Evolutionary conservation across 78 protist species (phyloP), one percentile per base, ranked within the genome.

Genomic region (Guillardia theta): DNA sequence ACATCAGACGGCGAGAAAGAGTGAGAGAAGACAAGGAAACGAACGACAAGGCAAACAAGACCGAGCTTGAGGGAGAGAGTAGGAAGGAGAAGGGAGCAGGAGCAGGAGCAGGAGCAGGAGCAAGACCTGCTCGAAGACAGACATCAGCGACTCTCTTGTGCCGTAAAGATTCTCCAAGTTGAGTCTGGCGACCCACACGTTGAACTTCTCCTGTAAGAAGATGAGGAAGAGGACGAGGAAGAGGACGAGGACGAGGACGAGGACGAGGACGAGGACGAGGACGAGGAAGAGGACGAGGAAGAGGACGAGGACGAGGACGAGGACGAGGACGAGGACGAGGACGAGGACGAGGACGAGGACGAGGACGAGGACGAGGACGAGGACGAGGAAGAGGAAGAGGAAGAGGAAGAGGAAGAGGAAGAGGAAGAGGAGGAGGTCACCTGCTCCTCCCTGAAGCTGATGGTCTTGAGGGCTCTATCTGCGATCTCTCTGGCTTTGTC

Each of bases 91-190:
- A 1, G 27, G 70, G 39, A 58, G 27, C 70, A 58, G 70, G 39
- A 58, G 27, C 70, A 58, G 70, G 39, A 58, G 21, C 70, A 58
- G 21, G 39, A 58, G 37, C 41, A 36, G 87, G 39, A 3, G 44
- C n/a, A 37, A 15, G 41, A 36, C 87, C 88, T 80, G 76, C 48
- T 58, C 78, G 43, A 95, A 33, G 10, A 98, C 98, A 22, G 37
- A 18, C 90, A 78, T 78, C 19, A 97, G 70, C 54, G 95, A 4
- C 37, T 94, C 98, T 2, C 78, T 53, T 0, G 95, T 83, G 36
- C 99, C 99, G 94, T 95, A 96, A 27, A 41, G 33, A 45, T 95
- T 93, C 94, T 99, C 99, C 22, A 99, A 95, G 88, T 99, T 98
- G 95, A 98, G 93, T 43, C 88, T 41, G 30, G 99, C 99, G 33